Evolutionary conservation across 139 green algal genomes (phyloP), one percentile per base, ranked within the genome.

Genomic region (Chlorella sp.): DNA sequence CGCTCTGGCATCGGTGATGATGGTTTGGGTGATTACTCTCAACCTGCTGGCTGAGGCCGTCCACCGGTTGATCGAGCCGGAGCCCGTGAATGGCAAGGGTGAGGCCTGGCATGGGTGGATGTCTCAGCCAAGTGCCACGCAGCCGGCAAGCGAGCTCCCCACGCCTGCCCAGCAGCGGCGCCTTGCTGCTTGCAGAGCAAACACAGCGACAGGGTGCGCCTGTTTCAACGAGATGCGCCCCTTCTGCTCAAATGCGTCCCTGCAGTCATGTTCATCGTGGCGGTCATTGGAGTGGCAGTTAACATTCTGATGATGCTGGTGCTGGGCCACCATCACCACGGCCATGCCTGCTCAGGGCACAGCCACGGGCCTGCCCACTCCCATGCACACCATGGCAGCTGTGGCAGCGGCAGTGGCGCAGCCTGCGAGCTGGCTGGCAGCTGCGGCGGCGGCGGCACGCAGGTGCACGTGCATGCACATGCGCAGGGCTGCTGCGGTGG

Each of bases 201-300:
- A n/a, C n/a, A n/a, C n/a, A n/a, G n/a, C n/a, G n/a, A n/a, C n/a
- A n/a, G n/a, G n/a, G n/a, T n/a, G n/a, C n/a, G n/a, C n/a, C n/a
- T 51, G 44, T 51, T 51, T 51, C 44, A 51, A n/a, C n/a, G n/a
- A n/a, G n/a, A n/a, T n/a, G n/a, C n/a, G n/a, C n/a, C n/a, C n/a
- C n/a, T n/a, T n/a, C n/a, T n/a, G n/a, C n/a, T n/a, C n/a, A n/a
- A n/a, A n/a, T n/a, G n/a, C n/a, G 26, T 69, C 63, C 3, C 28
- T 39, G 41, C 89, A 92, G 90, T 97, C 18, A 98, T 98, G 95
- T 97, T 96, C 85, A 91, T 96, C 70, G 86, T 98, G 5, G 92
- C 95, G 0, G 41, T 87, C 15, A 92, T 92, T 9, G 96, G 95
- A 65, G 89, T 98, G 9, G 82, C 69, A 1, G 93, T 98, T 78